Conservation (phyloP, 1,139 yeast species). For the Hyphopichia buzzinii region DNA sequence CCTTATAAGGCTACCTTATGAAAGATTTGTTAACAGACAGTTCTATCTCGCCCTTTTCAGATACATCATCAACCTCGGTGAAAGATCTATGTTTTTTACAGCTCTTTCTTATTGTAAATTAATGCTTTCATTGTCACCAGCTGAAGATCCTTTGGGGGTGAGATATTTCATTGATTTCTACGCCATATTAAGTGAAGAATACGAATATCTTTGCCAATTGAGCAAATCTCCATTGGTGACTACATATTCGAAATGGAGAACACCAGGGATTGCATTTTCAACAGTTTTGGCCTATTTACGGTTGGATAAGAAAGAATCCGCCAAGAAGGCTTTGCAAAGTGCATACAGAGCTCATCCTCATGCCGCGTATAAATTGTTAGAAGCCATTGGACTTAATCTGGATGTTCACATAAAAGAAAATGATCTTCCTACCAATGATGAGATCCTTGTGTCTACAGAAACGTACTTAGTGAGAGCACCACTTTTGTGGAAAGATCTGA, state of each 20-base stretch:
- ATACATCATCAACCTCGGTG: constrained; percentile 67
- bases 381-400: constrained; percentile 31
- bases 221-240: constrained; percentile 52
- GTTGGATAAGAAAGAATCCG: constrained; percentile 38
- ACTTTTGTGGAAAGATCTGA: constrained; percentile 47
- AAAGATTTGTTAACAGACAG: constrained; percentile 71
- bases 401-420: constrained; percentile 20
- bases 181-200: constrained; percentile 67
- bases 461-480: constrained; percentile 54
- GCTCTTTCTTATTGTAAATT: constrained; percentile 75
- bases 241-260: constrained; percentile 65
- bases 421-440: constrained; percentile 21
- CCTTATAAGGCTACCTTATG: constrained; percentile 71
- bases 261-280: constrained; percentile 74
- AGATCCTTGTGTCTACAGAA: constrained; percentile 38
- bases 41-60: constrained; percentile 73
- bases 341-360: constrained; percentile 63
- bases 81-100: constrained; percentile 73
- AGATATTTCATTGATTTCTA: constrained; percentile 81
- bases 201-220: constrained; percentile 56
- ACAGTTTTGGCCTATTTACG: constrained; percentile 57
- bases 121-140: constrained; percentile 66
- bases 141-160: constrained; percentile 83
- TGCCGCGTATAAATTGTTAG: constrained; percentile 52
- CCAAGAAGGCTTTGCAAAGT: constrained; percentile 41